phyloP scores from a whole-genome alignment of 306 rosid species.

The Cucumis sativus region DNA sequence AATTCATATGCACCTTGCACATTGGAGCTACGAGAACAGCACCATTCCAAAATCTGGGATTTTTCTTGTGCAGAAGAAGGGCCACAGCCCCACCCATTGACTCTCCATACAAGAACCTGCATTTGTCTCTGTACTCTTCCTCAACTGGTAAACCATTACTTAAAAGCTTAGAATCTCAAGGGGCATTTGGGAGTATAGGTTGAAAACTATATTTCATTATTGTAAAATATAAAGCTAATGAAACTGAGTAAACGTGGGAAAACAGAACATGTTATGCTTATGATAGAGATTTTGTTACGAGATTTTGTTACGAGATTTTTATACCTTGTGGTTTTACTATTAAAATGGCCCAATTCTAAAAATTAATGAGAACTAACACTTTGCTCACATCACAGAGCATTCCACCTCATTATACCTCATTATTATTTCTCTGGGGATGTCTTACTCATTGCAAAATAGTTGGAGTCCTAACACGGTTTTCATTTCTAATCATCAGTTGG shows the following conservation, averaged over 20 bases:
- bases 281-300: background rate
- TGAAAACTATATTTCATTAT: background rate
- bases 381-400: no score
- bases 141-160: constrained; percentile 22
- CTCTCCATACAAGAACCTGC: constrained; percentile 75
- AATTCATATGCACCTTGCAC: constrained; percentile 53
- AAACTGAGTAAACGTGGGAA: background rate
- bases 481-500: no score
- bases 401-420: no score
- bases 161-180: background rate
- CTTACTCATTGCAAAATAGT: no score
- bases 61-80: constrained; percentile 51
- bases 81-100: constrained; percentile 93
- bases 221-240: no score
- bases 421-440: no score
- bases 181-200: background rate
- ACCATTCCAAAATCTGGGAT: constrained; percentile 68
- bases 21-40: constrained; percentile 85
- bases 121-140: constrained; percentile 34
- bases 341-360: no score
- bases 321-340: no score
- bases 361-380: no score
- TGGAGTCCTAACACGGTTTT: no score
- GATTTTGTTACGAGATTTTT: no score
- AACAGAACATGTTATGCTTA: background rate